phyloP scores from a whole-genome alignment of 2,329 filamentous ascomycete genomes.

The Trichoderma endophyticum region DNA sequence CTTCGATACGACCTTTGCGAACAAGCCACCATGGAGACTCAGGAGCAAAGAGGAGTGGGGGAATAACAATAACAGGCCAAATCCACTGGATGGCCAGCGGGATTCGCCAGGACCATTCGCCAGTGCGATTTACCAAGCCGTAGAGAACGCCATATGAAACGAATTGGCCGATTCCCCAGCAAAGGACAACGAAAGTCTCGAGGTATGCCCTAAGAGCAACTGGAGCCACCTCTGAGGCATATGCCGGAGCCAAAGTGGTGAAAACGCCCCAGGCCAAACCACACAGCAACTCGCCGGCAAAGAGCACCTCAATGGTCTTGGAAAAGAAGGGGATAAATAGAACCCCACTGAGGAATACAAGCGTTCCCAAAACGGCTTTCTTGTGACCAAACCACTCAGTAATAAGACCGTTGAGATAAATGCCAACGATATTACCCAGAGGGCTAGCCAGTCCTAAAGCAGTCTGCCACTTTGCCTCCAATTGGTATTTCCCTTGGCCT shows the following conservation, averaged over 20 bases:
- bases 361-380: background rate
- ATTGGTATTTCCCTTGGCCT: background rate
- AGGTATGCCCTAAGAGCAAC: constrained; percentile 41
- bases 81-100: constrained; percentile 27
- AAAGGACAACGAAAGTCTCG: constrained; percentile 45
- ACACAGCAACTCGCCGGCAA: constrained; percentile 43
- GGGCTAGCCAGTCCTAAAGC: background rate
- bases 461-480: background rate
- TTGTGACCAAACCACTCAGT: background rate
- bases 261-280: constrained; percentile 47
- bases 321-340: constrained; percentile 46
- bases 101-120: constrained; percentile 45
- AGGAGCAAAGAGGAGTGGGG: constrained; percentile 26
- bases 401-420: background rate
- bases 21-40: constrained; percentile 40
- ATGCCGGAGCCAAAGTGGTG: constrained; percentile 43
- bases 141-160: constrained; percentile 35
- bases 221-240: constrained; percentile 44
- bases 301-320: constrained; percentile 34
- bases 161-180: constrained; percentile 46
- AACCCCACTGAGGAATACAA: constrained; percentile 32
- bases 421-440: background rate
- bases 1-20: constrained; percentile 31
- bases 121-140: constrained; percentile 27
- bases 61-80: constrained; percentile 25